Evolutionary conservation across 1,284 basidiomycete species (phyloP).

Genomic region (Cerrena zonata): DNA sequence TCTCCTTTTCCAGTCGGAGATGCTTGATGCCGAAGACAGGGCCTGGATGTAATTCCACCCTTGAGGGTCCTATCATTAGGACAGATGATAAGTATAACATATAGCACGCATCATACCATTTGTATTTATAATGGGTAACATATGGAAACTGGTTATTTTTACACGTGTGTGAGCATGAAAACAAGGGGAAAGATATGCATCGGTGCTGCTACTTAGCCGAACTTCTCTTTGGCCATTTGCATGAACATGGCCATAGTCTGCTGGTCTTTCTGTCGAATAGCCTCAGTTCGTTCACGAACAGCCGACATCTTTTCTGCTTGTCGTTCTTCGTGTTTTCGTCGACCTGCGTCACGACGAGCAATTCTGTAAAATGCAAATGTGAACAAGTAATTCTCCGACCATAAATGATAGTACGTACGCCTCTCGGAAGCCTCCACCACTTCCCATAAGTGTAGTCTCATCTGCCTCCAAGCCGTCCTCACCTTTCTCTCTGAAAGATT

Average conservation of each 20-base stretch:
- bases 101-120: not conserved
- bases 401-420: constrained; percentile 49
- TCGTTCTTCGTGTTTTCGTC: constrained; percentile 51
- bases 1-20: constrained; percentile 16
- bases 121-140: not conserved
- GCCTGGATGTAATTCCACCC: constrained; percentile 24
- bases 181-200: not conserved
- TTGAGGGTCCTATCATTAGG: too few relatives aligned
- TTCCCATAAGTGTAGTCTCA: constrained; percentile 65
- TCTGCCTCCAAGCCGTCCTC: constrained; percentile 68
- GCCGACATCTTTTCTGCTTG: constrained; percentile 43
- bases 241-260: constrained; percentile 83
- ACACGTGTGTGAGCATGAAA: not conserved
- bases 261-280: constrained; percentile 65
- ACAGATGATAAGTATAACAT: too few relatives aligned
- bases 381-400: constrained; percentile 5
- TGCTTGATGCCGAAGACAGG: constrained; percentile 25
- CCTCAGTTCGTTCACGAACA: constrained; percentile 48
- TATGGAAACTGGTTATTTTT: not conserved
- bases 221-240: constrained; percentile 65
- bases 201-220: constrained; percentile 38
- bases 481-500: constrained; percentile 59
- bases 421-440: constrained; percentile 67
- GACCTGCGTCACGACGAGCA: constrained; percentile 61
- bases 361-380: constrained; percentile 43